Conservation (phyloP, 1,139 yeast genomes). For the Geotrichum reessii region DNA sequence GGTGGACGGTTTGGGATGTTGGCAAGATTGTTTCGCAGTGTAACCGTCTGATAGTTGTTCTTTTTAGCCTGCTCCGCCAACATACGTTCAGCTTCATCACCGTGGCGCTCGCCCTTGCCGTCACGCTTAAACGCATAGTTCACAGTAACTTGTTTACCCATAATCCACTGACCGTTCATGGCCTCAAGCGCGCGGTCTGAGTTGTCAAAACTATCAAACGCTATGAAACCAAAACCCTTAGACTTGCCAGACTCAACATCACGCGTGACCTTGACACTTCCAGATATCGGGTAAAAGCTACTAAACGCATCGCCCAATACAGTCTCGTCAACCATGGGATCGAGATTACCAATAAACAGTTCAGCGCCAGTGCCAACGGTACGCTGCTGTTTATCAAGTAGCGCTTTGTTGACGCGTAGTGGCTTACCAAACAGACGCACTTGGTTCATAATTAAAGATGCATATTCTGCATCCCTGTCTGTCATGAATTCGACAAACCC, state of each 20-base stretch:
- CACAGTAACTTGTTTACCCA: constrained; percentile 58
- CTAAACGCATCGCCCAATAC: constrained; percentile 56
- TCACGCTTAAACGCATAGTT: constrained; percentile 71
- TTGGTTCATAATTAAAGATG: constrained; percentile 55
- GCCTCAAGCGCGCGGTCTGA: constrained; percentile 69
- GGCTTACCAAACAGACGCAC: constrained; percentile 59
- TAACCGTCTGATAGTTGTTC: constrained; percentile 26
- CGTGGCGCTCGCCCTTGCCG: constrained; percentile 57
- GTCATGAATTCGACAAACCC: constrained; percentile 76
- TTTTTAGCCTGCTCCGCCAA: constrained; percentile 63
- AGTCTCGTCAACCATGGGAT: constrained; percentile 60
- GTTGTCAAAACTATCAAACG: constrained; percentile 56
- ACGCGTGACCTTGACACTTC: constrained; percentile 49
- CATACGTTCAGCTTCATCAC: constrained; percentile 71
- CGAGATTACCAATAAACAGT: constrained; percentile 66
- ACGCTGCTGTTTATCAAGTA: constrained; percentile 32
- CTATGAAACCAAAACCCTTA: constrained; percentile 59
- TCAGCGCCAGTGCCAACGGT: constrained; percentile 64
- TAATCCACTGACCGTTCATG: constrained; percentile 62
- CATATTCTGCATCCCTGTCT: constrained; percentile 65
- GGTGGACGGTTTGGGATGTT: constrained; percentile 13
- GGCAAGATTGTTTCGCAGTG: constrained; percentile 6
- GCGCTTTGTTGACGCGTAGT: constrained; percentile 54
- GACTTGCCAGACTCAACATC: constrained; percentile 48
- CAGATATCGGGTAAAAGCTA: constrained; percentile 59